These are phyloP conservation scores for Fusarium albosuccineum DNA, from an alignment of 2,329 filamentous ascomycete species.

Conservation along the genomic window DNA sequence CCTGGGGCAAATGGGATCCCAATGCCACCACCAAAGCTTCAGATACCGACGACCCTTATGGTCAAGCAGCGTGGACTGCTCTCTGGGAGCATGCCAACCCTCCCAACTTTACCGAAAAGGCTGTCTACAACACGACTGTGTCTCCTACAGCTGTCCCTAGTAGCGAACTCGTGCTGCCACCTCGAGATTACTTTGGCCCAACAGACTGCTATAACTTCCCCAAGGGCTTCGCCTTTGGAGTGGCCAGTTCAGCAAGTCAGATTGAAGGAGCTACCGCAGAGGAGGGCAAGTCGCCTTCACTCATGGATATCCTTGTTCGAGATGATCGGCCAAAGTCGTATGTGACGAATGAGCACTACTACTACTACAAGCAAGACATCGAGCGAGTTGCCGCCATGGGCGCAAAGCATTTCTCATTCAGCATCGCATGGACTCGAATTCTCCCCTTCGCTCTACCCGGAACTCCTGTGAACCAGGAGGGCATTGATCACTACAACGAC, in stretches of 20 bases:
- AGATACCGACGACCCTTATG: slow-evolving; percentile 49
- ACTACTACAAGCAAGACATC: slow-evolving; percentile 69
- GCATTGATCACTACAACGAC: slow-evolving; percentile 66
- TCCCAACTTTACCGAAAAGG: slow-evolving; percentile 51
- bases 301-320: slow-evolving; percentile 57
- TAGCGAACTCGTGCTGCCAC: slow-evolving; percentile 67
- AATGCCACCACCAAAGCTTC: slow-evolving; percentile 45
- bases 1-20: slow-evolving; percentile 53
- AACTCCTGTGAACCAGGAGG: slow-evolving; percentile 64
- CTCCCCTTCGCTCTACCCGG: slow-evolving; percentile 64
- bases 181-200: slow-evolving; percentile 63
- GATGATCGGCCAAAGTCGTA: slow-evolving; percentile 48
- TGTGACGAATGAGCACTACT: slow-evolving; percentile 65
- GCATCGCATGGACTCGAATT: slow-evolving; percentile 65
- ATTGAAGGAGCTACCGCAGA: slow-evolving; percentile 60
- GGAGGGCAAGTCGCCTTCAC: slow-evolving; percentile 58
- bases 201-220: slow-evolving; percentile 64
- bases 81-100: slow-evolving; percentile 52
- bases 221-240: slow-evolving; percentile 61
- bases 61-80: slow-evolving; percentile 49
- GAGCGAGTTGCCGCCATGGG: slow-evolving; percentile 65
- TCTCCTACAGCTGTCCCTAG: slow-evolving; percentile 67
- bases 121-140: slow-evolving; percentile 61
- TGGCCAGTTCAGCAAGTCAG: slow-evolving; percentile 61
- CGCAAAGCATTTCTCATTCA: slow-evolving; percentile 65